These are phyloP conservation scores for Backusella tuberculispora DNA, from an alignment of 192 early-diverging fungal species.

Conservation along the genomic window DNA sequence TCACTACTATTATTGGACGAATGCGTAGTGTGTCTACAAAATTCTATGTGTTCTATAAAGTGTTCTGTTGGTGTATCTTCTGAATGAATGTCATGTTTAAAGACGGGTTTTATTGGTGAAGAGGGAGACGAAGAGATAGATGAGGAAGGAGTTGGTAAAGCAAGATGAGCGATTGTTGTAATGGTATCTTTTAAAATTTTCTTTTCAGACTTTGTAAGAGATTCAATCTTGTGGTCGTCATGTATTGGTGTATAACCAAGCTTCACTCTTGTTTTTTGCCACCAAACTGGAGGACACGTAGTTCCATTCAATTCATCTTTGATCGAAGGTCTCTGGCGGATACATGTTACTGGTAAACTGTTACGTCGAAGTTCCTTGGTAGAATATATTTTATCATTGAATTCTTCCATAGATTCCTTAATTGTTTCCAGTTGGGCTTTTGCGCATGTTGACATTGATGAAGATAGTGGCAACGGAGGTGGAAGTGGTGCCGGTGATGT, in stretches of 20 bases:
- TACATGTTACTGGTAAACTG: neutral
- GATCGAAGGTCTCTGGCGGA: neutral
- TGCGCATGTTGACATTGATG: neutral
- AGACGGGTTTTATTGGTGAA: neutral
- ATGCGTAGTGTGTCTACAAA: neutral
- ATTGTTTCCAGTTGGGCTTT: neutral
- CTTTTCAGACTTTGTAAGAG: neutral
- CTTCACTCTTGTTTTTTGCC: conserved; percentile 18
- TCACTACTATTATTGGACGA: neutral
- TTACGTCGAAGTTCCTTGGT: neutral
- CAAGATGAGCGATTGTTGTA: neutral
- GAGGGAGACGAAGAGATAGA: neutral
- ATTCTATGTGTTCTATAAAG: neutral
- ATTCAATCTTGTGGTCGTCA: neutral
- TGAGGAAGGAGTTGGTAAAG: no score
- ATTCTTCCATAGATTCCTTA: neutral
- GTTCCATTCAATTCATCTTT: conserved; percentile 13
- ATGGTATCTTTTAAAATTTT: neutral
- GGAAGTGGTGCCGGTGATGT: no score
- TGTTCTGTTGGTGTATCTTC: neutral
- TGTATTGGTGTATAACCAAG: conserved; percentile 9
- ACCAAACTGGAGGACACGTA: conserved; percentile 20
- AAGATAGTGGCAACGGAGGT: neutral
- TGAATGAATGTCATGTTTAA: neutral
- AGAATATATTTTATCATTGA: neutral